Conservation (phyloP, 1,284 basidiomycete genomes). For the Ustilago shanxiensis region DNA sequence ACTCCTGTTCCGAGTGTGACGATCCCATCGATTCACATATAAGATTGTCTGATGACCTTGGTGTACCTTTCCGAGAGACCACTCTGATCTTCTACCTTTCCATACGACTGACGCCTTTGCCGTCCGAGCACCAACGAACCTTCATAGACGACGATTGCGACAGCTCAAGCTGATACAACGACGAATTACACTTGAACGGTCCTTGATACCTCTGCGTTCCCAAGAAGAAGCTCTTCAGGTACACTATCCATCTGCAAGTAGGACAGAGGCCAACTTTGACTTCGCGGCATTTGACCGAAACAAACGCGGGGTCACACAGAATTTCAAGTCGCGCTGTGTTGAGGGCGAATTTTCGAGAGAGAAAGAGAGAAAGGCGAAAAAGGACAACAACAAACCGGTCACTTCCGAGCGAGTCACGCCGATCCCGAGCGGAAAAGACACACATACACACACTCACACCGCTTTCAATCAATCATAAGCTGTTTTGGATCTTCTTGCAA, state of each 20-base stretch:
- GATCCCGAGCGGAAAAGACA: neutral
- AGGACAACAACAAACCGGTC: too few species aligned
- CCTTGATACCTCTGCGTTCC: too few species aligned
- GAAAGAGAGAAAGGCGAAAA: too few species aligned
- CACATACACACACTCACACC: conserved; percentile 2
- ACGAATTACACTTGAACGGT: too few species aligned
- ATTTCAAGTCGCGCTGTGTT: too few species aligned
- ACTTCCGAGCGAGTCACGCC: too few species aligned
- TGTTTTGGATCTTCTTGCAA: neutral
- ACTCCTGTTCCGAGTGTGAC: neutral
- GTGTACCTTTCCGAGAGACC: neutral
- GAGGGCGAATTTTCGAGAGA: too few species aligned
- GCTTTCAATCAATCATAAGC: neutral
- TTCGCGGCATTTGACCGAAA: conserved; percentile 1
- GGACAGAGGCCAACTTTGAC: too few species aligned
- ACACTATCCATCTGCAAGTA: too few species aligned
- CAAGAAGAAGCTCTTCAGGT: neutral
- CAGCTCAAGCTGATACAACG: neutral
- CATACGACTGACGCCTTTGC: too few species aligned
- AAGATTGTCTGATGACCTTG: neutral
- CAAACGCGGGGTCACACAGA: too few species aligned
- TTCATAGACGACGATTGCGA: neutral
- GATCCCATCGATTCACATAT: neutral
- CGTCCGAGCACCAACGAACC: too few species aligned
- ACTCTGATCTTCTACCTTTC: neutral